A percentile compares a stretch with the other conserved stretches of the same genome.
These are phyloP conservation scores for Aspergillus arachidicola DNA, from an alignment of 2,329 filamentous ascomycete species.

Conservation along the genomic window DNA sequence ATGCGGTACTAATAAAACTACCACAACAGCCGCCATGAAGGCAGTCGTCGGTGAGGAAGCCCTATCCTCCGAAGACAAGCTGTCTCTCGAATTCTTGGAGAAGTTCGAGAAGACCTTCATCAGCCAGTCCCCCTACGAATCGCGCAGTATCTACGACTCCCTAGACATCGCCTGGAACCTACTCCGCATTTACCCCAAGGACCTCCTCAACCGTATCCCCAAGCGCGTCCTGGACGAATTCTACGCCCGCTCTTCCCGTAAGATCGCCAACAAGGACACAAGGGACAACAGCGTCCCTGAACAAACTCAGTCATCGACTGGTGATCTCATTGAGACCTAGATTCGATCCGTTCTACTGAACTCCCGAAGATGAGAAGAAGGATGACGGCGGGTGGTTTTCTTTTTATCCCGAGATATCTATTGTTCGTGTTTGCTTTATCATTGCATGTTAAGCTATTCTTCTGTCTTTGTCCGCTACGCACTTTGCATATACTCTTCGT, in stretches of 20 bases:
- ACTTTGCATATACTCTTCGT: conserved; percentile 19
- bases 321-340: conserved; percentile 47
- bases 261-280: conserved; percentile 51
- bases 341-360: neutral
- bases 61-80: conserved; percentile 91
- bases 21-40: conserved; percentile 82
- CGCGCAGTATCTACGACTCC: conserved; percentile 86
- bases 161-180: conserved; percentile 96
- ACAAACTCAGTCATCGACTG: conserved; percentile 29
- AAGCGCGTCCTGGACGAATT: conserved; percentile 81
- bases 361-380: neutral
- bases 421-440: conserved; percentile 1
- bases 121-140: conserved; percentile 87
- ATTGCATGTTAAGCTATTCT: conserved; percentile 5
- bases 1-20: neutral
- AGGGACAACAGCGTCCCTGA: conserved; percentile 44
- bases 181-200: conserved; percentile 96
- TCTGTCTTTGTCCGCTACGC: conserved; percentile 6
- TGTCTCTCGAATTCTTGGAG: conserved; percentile 95
- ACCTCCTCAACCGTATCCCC: conserved; percentile 92
- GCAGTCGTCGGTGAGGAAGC: conserved; percentile 98
- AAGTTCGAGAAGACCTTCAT: conserved; percentile 98
- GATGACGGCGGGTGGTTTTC: conserved; percentile 1
- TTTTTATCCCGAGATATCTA: conserved; percentile 1
- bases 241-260: conserved; percentile 64